Evolutionary conservation across 306 rosid species (phyloP), one percentile per base, ranked within the genome.

Genomic region (Abrus precatorius): DNA sequence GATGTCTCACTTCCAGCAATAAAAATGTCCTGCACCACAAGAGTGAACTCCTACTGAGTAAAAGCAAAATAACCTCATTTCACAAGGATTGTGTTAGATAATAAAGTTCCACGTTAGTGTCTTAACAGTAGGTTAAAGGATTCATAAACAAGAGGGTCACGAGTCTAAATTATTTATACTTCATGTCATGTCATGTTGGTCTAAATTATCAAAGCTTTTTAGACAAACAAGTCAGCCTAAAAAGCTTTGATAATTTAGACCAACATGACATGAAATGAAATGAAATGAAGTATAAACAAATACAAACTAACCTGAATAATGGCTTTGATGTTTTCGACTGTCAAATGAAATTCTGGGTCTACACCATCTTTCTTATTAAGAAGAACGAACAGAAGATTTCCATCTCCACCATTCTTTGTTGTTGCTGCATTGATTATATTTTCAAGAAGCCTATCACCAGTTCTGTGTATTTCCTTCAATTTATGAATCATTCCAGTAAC

Each of bases 261-360:
- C 20, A 0, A 20, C 20, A 20, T 20, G 20, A 20, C 20, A 20
- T 20, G 20, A 20, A 20, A 20, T 20, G 20, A 50, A 1, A 50
- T 50, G 13, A 50, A 50, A 30, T 11, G 13, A 57, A 13, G 41
- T 8, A 59, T 28, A 41, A 49, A 30, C 4, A 32, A 43, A 52
- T 3, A 41, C 7, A 12, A 38, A 14, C 7, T 76, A 55, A 84
- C 87, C 83, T 66, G 56, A 56, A 74, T 50, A 57, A 77, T 27
- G 0, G 79, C 80, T 72, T 82, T 69, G 7, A 84, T 64, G 57
- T 79, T 76, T 38, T 74, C 1, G 34, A 44, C 57, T 44, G 85
- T 56, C 62, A 79, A 73, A 1, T 68, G 61, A 64, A 73, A 64
- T 54, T 36, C 62, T 43, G 57, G 74, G 7, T 20, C 20, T 20